Evolutionary conservation across 805 yeast genomes (phyloP), one percentile per base, ranked within the genome.

Genomic region (Candida incommunis): DNA sequence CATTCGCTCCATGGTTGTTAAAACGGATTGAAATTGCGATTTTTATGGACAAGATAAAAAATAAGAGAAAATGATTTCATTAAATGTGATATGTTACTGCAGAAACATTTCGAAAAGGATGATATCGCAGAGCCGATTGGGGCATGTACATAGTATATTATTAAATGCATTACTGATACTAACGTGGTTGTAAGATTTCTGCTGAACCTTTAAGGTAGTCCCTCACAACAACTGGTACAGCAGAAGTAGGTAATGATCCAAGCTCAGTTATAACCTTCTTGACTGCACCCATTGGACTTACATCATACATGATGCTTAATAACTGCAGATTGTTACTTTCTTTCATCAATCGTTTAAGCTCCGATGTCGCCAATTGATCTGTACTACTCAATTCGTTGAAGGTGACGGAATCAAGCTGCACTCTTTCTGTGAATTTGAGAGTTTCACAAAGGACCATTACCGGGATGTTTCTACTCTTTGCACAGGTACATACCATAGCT

Each of bases 201-300:
- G 37, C 20, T 5, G 37, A 31, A 16, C 18, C 20, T n/a, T 31
- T 31, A 7, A 31, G 37, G 63, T 90, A 92, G 63, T 92, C 98
- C 65, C 97, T 76, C 55, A 92, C 68, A 49, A 92, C 85, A 42
- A 92, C 97, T 23, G 98, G 98, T 47, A 92, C 97, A 1, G 97
- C 86, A n/a, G 94, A 82, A 40, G 98, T 95, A 9, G 98, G 98
- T 53, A 92, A 71, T 2, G 95, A 85, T 23, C 98, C 98, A 51
- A 90, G 77, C 62, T 92, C 98, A 1, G 97, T 92, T 45, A 92
- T 86, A 48, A 92, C 86, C 67, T 92, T 92, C 61, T 90, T 88
- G 56, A 92, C 85, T 58, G 82, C 84, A 53, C 80, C 84, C 13
- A 95, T 94, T 27, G 96, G 96, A 1, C 97, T 90, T 54, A 92